Percentiles rank a stretch among this genome's conserved stretches.
Conservation (phyloP, 2,329 filamentous ascomycete genomes). For the Alternaria sp. region DNA sequence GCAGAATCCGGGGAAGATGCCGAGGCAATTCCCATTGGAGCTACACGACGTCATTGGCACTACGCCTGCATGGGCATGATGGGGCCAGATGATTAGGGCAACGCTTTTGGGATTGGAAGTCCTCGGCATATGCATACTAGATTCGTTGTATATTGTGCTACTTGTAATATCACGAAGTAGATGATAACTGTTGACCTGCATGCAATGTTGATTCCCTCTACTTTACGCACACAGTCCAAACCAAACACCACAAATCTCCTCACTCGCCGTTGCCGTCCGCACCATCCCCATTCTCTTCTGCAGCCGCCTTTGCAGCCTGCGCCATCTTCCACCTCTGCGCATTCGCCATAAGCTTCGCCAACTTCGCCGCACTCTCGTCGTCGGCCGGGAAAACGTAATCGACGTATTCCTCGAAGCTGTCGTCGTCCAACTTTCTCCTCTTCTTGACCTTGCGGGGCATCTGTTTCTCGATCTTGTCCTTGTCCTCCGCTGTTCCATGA, state of each 20-base stretch:
- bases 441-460: slow-evolving; percentile 96
- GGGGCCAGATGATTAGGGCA: too few relatives aligned
- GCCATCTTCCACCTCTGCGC: slow-evolving; percentile 86
- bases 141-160: too few relatives aligned
- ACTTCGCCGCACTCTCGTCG: slow-evolving; percentile 81
- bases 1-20: slow-evolving; percentile 37
- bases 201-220: too few relatives aligned
- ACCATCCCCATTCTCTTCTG: slow-evolving; percentile 2
- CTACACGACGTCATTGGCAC: background rate
- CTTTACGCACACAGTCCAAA: too few relatives aligned
- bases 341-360: slow-evolving; percentile 83
- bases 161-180: too few relatives aligned
- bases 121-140: too few relatives aligned
- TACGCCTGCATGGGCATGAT: too few relatives aligned
- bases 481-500: slow-evolving; percentile 76
- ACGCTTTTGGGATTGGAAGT: too few relatives aligned
- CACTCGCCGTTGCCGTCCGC: background rate
- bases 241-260: too few relatives aligned
- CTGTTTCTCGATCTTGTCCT: slow-evolving; percentile 84
- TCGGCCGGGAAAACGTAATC: slow-evolving; percentile 98
- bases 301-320: slow-evolving; percentile 25
- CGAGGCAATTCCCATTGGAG: slow-evolving; percentile 20
- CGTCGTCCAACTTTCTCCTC: slow-evolving; percentile 87
- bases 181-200: too few relatives aligned
- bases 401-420: slow-evolving; percentile 93